These are phyloP conservation scores for Aspergillus calidoustus DNA, from an alignment of 2,329 filamentous ascomycete species.

Conservation along the genomic window DNA sequence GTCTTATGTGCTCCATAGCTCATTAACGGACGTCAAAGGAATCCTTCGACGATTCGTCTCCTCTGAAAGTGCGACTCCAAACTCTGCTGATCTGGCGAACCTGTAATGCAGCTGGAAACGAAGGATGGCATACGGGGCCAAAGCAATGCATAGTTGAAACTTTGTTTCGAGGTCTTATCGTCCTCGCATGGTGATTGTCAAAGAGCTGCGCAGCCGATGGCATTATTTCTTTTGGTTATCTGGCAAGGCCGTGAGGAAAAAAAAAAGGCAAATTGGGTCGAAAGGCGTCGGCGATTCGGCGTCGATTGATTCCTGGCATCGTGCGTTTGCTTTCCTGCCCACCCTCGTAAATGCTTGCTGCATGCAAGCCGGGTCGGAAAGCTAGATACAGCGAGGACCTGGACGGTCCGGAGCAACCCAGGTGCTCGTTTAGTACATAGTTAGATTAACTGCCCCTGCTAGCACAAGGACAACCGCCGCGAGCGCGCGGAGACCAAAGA, in stretches of 20 bases:
- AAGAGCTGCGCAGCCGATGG: neutral
- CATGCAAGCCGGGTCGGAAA: conserved; percentile 25
- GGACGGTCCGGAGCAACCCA: neutral
- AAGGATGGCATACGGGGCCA: conserved; percentile 15
- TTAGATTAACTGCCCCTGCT: conserved; percentile 17
- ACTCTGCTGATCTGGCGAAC: neutral
- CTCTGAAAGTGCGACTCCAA: neutral
- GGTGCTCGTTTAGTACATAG: neutral
- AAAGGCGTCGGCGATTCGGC: conserved; percentile 5
- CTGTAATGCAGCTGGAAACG: conserved; percentile 3
- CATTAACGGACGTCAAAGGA: conserved; percentile 1
- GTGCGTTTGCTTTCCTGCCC: conserved; percentile 12
- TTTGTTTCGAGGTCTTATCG: conserved; percentile 14
- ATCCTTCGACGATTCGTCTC: conserved; percentile 10
- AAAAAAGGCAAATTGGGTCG: conserved; percentile 11
- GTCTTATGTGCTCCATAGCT: conserved; percentile 4
- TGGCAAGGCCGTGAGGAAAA: neutral
- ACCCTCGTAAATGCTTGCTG: conserved; percentile 21
- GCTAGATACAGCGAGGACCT: neutral
- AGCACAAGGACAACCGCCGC: conserved; percentile 9
- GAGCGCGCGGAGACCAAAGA: conserved; percentile 13
- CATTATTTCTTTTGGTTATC: conserved; percentile 3
- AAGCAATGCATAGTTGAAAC: conserved; percentile 10
- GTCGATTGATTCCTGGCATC: conserved; percentile 12
- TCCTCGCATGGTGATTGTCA: neutral